Conservation (phyloP, 495 filamentous ascomycete species). For the Sordaria brevicollis region DNA sequence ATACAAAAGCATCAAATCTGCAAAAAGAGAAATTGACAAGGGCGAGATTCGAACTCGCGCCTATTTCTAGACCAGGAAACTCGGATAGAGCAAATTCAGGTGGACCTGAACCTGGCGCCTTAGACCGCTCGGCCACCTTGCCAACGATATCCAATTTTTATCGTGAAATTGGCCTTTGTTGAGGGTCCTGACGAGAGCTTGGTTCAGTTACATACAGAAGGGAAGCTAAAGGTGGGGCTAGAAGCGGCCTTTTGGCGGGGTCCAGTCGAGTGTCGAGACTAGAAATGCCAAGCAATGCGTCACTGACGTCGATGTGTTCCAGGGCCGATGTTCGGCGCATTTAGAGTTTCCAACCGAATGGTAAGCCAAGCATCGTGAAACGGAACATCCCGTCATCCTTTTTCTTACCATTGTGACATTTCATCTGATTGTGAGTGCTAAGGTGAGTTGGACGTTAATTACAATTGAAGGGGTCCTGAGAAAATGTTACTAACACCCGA, state of each 20-base stretch:
- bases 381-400: not conserved
- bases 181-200: not conserved
- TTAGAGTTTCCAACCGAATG: not conserved
- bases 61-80: constrained; percentile 20
- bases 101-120: constrained; percentile 24
- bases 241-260: not conserved
- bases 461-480: not conserved
- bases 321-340: not conserved
- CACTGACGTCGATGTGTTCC: not conserved
- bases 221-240: not conserved
- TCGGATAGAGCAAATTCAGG: constrained; percentile 6
- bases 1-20: not conserved
- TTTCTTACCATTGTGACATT: not conserved
- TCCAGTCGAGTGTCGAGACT: not conserved
- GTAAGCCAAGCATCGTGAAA: not conserved
- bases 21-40: constrained; percentile 13
- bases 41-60: constrained; percentile 28
- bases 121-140: constrained; percentile 25
- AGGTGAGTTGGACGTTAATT: not conserved
- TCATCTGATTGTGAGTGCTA: not conserved
- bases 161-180: not conserved
- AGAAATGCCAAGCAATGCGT: no score
- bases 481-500: not conserved
- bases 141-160: not conserved
- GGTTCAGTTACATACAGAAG: no score